Evolutionary conservation across 2,329 filamentous ascomycete genomes (phyloP).

Genomic region (Pseudofabraea citricarpa): DNA sequence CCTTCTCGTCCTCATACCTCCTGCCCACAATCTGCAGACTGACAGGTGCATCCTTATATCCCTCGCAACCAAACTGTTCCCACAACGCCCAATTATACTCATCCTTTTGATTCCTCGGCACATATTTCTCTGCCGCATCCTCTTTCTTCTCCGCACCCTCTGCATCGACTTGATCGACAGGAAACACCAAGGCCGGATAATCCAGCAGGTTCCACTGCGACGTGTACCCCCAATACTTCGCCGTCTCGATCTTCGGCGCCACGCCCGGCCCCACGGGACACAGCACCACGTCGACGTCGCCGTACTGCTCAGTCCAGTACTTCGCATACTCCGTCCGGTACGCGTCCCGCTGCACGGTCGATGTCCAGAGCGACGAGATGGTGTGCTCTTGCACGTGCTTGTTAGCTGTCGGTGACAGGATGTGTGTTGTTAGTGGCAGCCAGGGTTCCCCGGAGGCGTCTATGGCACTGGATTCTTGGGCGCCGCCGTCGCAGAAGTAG

Average conservation of each 20-base stretch:
- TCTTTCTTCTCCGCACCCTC: slow-evolving; percentile 7
- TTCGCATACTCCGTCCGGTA: slow-evolving; percentile 17
- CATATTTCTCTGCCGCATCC: slow-evolving; percentile 26
- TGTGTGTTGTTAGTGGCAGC: slow-evolving; percentile 53
- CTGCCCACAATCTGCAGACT: slow-evolving; percentile 34
- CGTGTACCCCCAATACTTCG: slow-evolving; percentile 59
- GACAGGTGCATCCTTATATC: slow-evolving; percentile 35
- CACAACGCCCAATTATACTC: slow-evolving; percentile 28
- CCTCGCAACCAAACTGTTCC: slow-evolving; percentile 29
- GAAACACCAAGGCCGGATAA: slow-evolving; percentile 59
- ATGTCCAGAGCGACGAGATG: slow-evolving; percentile 36
- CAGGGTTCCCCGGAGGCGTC: slow-evolving; percentile 51
- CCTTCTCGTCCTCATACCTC: slow-evolving; percentile 33
- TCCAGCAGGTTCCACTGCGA: slow-evolving; percentile 66
- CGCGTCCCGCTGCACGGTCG: slow-evolving; percentile 34
- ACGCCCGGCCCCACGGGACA: slow-evolving; percentile 52
- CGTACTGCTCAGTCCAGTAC: slow-evolving; percentile 19
- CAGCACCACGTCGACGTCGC: slow-evolving; percentile 54
- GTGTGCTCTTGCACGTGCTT: slow-evolving; percentile 37
- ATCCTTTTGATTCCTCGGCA: slow-evolving; percentile 28
- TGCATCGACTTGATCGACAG: slow-evolving; percentile 36
- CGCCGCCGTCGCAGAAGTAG: slow-evolving; percentile 58
- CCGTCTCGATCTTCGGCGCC: slow-evolving; percentile 46
- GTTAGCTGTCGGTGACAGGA: slow-evolving; percentile 50
- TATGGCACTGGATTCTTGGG: slow-evolving; percentile 46